phyloP scores from a whole-genome alignment of 2,329 filamentous ascomycete species.

The Alternaria postmessia region DNA sequence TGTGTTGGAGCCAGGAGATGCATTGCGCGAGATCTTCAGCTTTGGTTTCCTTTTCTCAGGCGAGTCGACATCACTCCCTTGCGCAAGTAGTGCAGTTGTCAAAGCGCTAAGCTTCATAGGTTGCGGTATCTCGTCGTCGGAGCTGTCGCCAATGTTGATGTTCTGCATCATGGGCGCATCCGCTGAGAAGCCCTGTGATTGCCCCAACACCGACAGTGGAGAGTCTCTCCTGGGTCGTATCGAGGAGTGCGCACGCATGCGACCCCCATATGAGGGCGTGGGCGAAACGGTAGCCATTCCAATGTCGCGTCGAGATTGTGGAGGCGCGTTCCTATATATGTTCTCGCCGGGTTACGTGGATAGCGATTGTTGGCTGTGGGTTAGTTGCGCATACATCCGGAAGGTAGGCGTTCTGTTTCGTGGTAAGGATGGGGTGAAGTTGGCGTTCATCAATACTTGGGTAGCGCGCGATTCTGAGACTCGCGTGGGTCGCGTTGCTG shows the following conservation, averaged over 20 bases:
- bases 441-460: conserved; percentile 19
- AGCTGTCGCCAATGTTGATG: conserved; percentile 77
- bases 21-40: conserved; percentile 48
- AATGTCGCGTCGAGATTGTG: conserved; percentile 22
- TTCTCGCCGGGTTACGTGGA: conserved; percentile 32
- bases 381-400: conserved; percentile 52
- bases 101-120: conserved; percentile 94
- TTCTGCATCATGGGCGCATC: conserved; percentile 58
- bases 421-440: conserved; percentile 47
- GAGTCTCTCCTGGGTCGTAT: conserved; percentile 55
- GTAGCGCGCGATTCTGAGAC: conserved; percentile 31
- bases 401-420: conserved; percentile 38
- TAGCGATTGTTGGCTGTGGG: conserved; percentile 51
- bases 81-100: conserved; percentile 80
- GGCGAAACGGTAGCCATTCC: conserved; percentile 52
- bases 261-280: conserved; percentile 48
- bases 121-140: conserved; percentile 86
- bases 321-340: conserved; percentile 32
- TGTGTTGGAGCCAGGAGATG: conserved; percentile 46
- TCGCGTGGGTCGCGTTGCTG: conserved; percentile 38
- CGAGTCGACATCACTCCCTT: conserved; percentile 53
- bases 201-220: conserved; percentile 55
- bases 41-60: conserved; percentile 50
- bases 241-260: conserved; percentile 48
- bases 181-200: conserved; percentile 56